Base-by-base conservation (phyloP, 2,329 filamentous ascomycete genomes). In the Paecilomyces variotii region DNA sequence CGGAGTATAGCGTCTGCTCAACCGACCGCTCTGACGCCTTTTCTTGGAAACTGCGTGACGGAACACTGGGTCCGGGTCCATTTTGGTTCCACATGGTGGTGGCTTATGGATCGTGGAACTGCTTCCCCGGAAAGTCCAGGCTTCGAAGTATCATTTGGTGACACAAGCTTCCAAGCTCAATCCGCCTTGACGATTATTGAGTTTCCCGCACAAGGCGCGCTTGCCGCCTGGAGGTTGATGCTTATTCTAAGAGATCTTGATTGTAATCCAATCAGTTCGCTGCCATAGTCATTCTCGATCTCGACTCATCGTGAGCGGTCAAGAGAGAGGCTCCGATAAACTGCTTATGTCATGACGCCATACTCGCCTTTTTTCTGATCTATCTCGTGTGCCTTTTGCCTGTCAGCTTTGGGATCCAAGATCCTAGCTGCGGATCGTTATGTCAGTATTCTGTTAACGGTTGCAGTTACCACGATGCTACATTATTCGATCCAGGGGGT, bases 161-260 rank as follows among this genome's bases (percentile, higher is more conserved):
- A 52, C 50, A 52, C 50, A 26, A 45, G 39, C 39, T 45, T 24
- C 59, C 50, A 57, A 56, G 39, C 55, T 52, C 27, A 57, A 58
- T 60, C 39, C 54, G 50, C 56, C 56, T 57, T 14, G 10, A 5
- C 34, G 19, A 26, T 24, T 55, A 25, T 55, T 26, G 53, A 60
- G 62, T 54, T 65, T 65, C 63, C 70, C 67, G 66, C 70, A 69
- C 59, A 70, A 70, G 70, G 72, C 72, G 72, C 72, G 72, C 67
- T 74, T 74, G 68, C 72, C 72, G 72, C 71, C 62, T 26, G 14
- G 34, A 28, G 34, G 51, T 45, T 25, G 39, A 45, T 45, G 39
- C 39, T 45, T 45, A 24, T 45, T 24, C 39, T 9, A 45, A 19
- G 39, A 45, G 39, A 45, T 45, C 39, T 45, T 6, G 19, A 4